Base-by-base conservation (phyloP, 805 yeast species). In the Candida boleticola region DNA sequence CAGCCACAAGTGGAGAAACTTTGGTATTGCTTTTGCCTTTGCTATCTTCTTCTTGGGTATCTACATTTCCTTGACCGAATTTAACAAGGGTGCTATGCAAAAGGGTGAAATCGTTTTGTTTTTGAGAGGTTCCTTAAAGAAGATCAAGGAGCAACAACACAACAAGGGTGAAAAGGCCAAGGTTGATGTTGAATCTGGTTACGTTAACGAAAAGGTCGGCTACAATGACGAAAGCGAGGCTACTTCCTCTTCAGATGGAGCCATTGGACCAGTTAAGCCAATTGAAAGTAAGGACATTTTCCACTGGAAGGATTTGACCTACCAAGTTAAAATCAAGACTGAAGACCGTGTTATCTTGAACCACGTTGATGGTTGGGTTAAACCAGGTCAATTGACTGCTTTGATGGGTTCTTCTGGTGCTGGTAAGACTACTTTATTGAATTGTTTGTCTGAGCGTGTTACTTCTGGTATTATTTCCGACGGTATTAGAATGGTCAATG, bases 391-490 rank as follows among this genome's bases (percentile, higher is more conserved):
- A 43, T 70, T 85, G 61, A 84, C 90, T 32, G 92, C 92, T 4
- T 69, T 85, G 44, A 84, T 85, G 90, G 93, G 93, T 55, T 85
- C 83, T 40, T 85, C 92, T 26, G 93, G 93, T 67, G 93, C 93
- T 36, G 93, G 93, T 68, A 85, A 85, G 56, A 85, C 93, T 20
- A 85, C 92, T 2, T 67, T 85, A 44, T 70, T 85, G 52, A 84
- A 85, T 60, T 82, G 83, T 50, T 72, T 85, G 46, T 82, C 89
- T 18, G 85, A 82, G 55, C 76, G 92, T 60, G 77, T 83, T 41
- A 76, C 81, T 33, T 69, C 77, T 58, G 93, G 92, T 63, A 80
- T 79, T 14, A 77, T 85, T 32, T 76, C 88, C 29, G 86, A 87
- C 53, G 85, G 82, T 53, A 74, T 45, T 31, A 52, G 70, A 50